Base-by-base conservation (phyloP, 306 rosid genomes). In the Arachis hypogaea region DNA sequence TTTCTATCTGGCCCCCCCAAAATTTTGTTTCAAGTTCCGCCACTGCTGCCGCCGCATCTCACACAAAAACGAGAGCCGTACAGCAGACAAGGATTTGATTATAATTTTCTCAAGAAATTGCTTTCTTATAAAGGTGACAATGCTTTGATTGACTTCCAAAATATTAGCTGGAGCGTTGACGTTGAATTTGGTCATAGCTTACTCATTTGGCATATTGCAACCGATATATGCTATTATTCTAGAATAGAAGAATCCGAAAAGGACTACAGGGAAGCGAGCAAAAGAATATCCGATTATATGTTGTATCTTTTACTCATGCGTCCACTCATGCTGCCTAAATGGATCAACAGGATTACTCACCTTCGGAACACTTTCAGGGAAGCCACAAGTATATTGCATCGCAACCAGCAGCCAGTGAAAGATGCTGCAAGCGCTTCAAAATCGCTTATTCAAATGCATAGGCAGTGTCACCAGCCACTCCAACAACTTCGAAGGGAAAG, bases 161-260 rank as follows among this genome's bases (percentile, higher is more conserved):
- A 4, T 7, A 11, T 60, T 10, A 6, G 4, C 4, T 60, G 75
- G 76, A 61, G 81, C 68, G 11, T 55, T 62, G 0, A 69, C n/a
- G 59, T 43, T 3, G 81, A 61, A 49, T 77, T 77, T 69, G 81
- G 69, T 41, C 22, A 69, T 14, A 77, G 76, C 71, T 63, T 77
- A 60, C 7, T 57, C 28, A 74, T 81, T 42, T 81, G 84, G 84
- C 84, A 81, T 43, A 81, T 81, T 30, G 81, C 84, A 4, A 81
- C 81, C 4, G 81, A 75, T 59, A 77, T 81, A 3, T 76, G 81
- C 2, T 70, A 47, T 11, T 33, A 41, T 56, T 64, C 59, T 22
- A 22, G 22, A 22, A 22, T 1, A 22, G 22, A 22, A 22, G 22
- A 22, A 22, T 22, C 22, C 22, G 22, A 22, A 22, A 22, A 22